Evolutionary conservation across 2,329 filamentous ascomycete genomes (phyloP).

Genomic region (Cladosporium sp.): DNA sequence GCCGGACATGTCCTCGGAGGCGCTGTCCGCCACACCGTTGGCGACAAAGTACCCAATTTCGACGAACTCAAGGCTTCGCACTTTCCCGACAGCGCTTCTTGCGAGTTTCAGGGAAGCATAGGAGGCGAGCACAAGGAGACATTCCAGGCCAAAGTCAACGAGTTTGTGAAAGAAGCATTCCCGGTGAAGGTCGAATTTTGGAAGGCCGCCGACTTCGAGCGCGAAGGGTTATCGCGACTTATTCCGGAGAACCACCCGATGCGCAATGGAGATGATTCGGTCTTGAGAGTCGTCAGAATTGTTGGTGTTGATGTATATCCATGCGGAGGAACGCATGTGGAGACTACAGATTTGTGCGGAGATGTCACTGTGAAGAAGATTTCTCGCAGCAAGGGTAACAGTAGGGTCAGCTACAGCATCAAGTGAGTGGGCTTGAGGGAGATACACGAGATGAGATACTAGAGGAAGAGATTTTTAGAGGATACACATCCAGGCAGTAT

Average conservation of each 20-base stretch:
- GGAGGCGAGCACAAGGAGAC: constrained; percentile 61
- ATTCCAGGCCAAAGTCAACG: constrained; percentile 64
- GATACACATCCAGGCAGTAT: background rate
- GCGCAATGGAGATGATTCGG: constrained; percentile 48
- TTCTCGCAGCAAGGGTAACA: constrained; percentile 62
- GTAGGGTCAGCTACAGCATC: constrained; percentile 52
- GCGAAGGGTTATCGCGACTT: constrained; percentile 56
- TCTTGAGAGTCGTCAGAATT: constrained; percentile 68
- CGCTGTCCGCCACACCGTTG: constrained; percentile 62
- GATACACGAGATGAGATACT: background rate
- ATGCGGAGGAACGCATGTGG: constrained; percentile 74
- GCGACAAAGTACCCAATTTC: constrained; percentile 54
- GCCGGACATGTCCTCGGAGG: constrained; percentile 71
- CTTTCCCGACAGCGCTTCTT: constrained; percentile 65
- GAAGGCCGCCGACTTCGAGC: constrained; percentile 62
- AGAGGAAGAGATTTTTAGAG: background rate
- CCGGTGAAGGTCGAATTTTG: constrained; percentile 67
- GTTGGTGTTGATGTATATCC: constrained; percentile 69
- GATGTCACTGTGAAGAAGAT: constrained; percentile 68
- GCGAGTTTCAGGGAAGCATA: constrained; percentile 68
- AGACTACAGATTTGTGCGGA: constrained; percentile 59
- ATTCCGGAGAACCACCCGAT: constrained; percentile 52
- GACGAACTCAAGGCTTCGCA: constrained; percentile 72
- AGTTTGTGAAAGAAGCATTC: constrained; percentile 57
- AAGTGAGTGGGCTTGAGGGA: background rate